Conservation (phyloP, 305 asterid species). For the Fraxinus velutina region DNA sequence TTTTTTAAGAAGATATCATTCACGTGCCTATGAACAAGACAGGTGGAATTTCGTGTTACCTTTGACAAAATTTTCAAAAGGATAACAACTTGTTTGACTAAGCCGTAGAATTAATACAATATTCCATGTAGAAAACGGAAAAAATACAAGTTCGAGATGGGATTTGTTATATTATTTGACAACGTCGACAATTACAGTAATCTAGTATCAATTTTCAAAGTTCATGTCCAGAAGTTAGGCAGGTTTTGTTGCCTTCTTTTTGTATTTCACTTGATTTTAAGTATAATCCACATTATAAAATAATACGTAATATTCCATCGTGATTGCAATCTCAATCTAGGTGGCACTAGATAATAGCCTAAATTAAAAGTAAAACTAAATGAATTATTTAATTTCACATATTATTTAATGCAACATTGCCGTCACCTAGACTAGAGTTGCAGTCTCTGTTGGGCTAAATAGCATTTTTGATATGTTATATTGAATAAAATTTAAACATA, state of each 20-base stretch:
- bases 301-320: too few relatives aligned
- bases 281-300: not conserved
- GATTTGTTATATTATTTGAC: not conserved
- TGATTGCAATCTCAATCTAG: too few relatives aligned
- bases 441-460: too few relatives aligned
- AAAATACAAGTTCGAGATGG: not conserved
- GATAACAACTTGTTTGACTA: constrained; percentile 10
- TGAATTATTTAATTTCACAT: too few relatives aligned
- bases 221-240: not conserved
- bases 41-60: constrained; percentile 4
- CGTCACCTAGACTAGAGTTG: too few relatives aligned
- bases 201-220: constrained; percentile 6
- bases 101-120: not conserved
- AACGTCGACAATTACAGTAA: not conserved
- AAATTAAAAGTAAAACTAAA: too few relatives aligned
- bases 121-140: not conserved
- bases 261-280: not conserved
- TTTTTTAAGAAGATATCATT: constrained; percentile 4
- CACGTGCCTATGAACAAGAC: constrained; percentile 16
- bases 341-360: too few relatives aligned
- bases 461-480: not conserved
- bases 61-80: not conserved
- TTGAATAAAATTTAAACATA: not conserved
- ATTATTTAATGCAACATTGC: too few relatives aligned
- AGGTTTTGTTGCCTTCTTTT: not conserved